These are phyloP conservation scores for Ophiocordyceps unilateralis DNA, from an alignment of 2,329 filamentous ascomycete genomes.

Conservation along the genomic window DNA sequence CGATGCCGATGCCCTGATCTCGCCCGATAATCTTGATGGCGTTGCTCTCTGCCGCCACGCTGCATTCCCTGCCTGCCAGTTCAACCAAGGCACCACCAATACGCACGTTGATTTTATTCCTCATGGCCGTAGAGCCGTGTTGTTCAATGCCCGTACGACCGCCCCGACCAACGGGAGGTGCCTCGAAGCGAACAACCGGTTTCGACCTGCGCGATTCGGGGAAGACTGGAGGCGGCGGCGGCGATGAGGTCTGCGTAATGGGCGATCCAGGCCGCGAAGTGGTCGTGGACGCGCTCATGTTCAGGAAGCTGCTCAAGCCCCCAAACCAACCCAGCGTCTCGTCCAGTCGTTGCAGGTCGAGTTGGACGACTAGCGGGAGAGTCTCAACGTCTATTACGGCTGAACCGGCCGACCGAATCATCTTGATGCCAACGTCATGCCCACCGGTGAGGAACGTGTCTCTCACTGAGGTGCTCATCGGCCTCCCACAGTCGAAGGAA, in stretches of 20 bases:
- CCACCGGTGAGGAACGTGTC: slow-evolving; percentile 40
- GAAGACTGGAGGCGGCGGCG: slow-evolving; percentile 9
- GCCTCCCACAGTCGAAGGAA: slow-evolving; percentile 40
- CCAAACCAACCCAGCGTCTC: slow-evolving; percentile 81
- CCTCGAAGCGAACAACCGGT: slow-evolving; percentile 38
- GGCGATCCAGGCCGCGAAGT: slow-evolving; percentile 35
- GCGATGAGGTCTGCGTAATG: too few relatives aligned
- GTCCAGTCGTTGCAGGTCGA: slow-evolving; percentile 69
- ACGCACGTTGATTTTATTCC: slow-evolving; percentile 57
- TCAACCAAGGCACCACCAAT: slow-evolving; percentile 62
- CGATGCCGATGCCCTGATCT: slow-evolving; percentile 52
- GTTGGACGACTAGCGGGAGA: slow-evolving; percentile 54
- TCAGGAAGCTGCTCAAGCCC: slow-evolving; percentile 78
- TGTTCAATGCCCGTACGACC: slow-evolving; percentile 18
- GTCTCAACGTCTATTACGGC: slow-evolving; percentile 51
- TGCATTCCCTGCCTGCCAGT: slow-evolving; percentile 63
- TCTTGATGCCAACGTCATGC: slow-evolving; percentile 37
- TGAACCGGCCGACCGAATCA: slow-evolving; percentile 25
- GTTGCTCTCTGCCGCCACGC: slow-evolving; percentile 56
- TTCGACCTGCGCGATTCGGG: slow-evolving; percentile 23
- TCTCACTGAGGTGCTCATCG: slow-evolving; percentile 40
- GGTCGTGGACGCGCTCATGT: slow-evolving; percentile 75
- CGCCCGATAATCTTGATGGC: slow-evolving; percentile 69
- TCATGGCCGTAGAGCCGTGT: slow-evolving; percentile 14
- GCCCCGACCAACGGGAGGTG: slow-evolving; percentile 21